Percentiles rank a stretch among this genome's conserved stretches.
Conservation (phyloP, 192 early-diverging fungal species). For the Gonapodya prolifera region DNA sequence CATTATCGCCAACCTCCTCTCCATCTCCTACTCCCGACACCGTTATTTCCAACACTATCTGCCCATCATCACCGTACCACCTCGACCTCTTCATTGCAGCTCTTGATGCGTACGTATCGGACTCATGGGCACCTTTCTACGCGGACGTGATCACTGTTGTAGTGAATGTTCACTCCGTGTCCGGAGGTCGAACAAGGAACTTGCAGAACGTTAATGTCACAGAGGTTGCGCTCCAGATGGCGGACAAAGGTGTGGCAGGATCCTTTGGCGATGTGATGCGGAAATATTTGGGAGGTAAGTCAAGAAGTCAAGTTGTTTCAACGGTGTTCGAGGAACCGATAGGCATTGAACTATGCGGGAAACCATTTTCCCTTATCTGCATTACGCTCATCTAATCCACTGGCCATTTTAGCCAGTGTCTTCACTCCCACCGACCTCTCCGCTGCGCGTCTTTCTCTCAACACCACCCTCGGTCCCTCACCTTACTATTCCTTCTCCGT, state of each 20-base stretch:
- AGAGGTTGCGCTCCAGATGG: not conserved
- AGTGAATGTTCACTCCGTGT: not conserved
- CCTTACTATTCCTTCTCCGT: not conserved
- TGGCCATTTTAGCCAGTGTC: not conserved
- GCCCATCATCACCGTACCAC: not conserved
- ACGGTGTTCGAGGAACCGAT: too few relatives aligned
- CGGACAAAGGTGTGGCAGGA: not conserved
- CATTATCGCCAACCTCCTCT: not conserved
- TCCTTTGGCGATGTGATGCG: not conserved
- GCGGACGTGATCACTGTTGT: not conserved
- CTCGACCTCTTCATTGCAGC: not conserved
- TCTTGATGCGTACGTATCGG: not conserved
- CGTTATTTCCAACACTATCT: not conserved
- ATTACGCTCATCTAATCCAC: too few relatives aligned
- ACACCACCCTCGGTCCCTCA: not conserved
- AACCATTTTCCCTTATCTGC: too few relatives aligned
- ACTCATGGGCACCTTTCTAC: not conserved
- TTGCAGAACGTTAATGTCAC: not conserved
- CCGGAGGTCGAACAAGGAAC: not conserved
- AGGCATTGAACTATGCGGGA: too few relatives aligned
- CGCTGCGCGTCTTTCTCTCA: not conserved
- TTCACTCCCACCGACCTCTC: slow-evolving; percentile 3
- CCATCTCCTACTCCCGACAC: not conserved
- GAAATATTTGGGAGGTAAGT: not conserved
- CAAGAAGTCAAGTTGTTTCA: not conserved